Evolutionary conservation across 1,139 yeast genomes (phyloP), one percentile per base, ranked within the genome.

Genomic region (Lodderomyces margitis): DNA sequence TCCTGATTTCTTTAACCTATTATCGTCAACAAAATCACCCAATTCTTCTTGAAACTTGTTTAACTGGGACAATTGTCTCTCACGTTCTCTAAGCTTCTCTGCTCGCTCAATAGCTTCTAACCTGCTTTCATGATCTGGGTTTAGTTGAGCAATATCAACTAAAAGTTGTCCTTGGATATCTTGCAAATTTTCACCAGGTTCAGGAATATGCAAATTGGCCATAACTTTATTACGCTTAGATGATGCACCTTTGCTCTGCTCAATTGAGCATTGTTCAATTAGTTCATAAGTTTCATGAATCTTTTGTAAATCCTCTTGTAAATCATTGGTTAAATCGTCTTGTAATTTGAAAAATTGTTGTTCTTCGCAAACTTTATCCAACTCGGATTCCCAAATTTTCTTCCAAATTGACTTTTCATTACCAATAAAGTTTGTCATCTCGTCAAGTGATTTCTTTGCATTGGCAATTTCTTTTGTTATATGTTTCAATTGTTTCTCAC

Each of bases 331-430:
- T 47, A 92, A 75, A 49, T 87, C 96, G 54, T 87, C 96, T 59
- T 92, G 98, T 24, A 89, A 73, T 47, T 87, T 86, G 64, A 91
- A 80, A 58, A 88, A 88, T 52, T 91, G 95, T 59, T 92, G 98
- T 55, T 91, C 97, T 53, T 88, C 96, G 48, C 96, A 86, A 17
- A 92, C 94, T 36, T 83, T 83, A 50, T 88, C 95, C 46, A 92
- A 74, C 56, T 91, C 97, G 5, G 83, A 70, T 59, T 91, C 96
- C 98, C 98, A 92, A 21, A 88, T 83, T 52, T 80, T 81, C 58
- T 88, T 87, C 96, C 98, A 89, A 31, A 81, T 81, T 4, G 89
- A 83, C 51, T 85, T 85, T 56, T 89, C 98, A 10, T 70, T 70
- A 1, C 63, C 55, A 34, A 94, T 83, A 54, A 79, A 89, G 6